Evolutionary conservation across 2,329 filamentous ascomycete genomes (phyloP).

Genomic region (Beauveria varroae): DNA sequence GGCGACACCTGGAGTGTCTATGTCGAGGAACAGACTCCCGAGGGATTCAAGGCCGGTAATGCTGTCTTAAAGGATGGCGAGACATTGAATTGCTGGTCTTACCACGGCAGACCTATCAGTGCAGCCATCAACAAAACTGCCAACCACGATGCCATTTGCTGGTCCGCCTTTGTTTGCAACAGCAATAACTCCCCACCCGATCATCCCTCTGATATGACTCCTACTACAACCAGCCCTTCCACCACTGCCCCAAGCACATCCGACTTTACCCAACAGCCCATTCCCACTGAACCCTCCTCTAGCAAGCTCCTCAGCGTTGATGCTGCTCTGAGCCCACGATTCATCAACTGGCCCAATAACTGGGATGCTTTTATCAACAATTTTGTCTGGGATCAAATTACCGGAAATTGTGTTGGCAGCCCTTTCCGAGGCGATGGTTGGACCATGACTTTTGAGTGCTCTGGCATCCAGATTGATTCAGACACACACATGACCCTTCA

Average conservation of each 20-base stretch:
- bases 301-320: slow-evolving; percentile 25
- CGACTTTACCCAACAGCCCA: slow-evolving; percentile 21
- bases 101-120: slow-evolving; percentile 32
- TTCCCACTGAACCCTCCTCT: slow-evolving; percentile 23
- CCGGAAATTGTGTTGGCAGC: slow-evolving; percentile 26
- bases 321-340: slow-evolving; percentile 28
- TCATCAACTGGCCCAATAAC: slow-evolving; percentile 32
- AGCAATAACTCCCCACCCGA: slow-evolving; percentile 25
- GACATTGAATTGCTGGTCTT: slow-evolving; percentile 34
- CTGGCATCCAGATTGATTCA: slow-evolving; percentile 29
- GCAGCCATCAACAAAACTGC: slow-evolving; percentile 31
- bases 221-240: slow-evolving; percentile 27
- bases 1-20: slow-evolving; percentile 34
- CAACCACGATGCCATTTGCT: slow-evolving; percentile 29
- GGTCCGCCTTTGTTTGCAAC: slow-evolving; percentile 36
- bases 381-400: slow-evolving; percentile 31
- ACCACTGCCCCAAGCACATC: slow-evolving; percentile 26
- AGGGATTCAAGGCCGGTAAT: slow-evolving; percentile 32
- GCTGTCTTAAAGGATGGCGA: slow-evolving; percentile 33
- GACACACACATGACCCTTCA: slow-evolving; percentile 33
- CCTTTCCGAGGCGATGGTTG: slow-evolving; percentile 28
- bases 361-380: slow-evolving; percentile 33
- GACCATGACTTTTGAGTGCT: slow-evolving; percentile 30
- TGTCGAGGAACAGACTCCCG: slow-evolving; percentile 33
- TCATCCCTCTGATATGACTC: slow-evolving; percentile 28